phyloP scores from a whole-genome alignment of 352 stramenopile species.

The Globisporangium sylvaticum region DNA sequence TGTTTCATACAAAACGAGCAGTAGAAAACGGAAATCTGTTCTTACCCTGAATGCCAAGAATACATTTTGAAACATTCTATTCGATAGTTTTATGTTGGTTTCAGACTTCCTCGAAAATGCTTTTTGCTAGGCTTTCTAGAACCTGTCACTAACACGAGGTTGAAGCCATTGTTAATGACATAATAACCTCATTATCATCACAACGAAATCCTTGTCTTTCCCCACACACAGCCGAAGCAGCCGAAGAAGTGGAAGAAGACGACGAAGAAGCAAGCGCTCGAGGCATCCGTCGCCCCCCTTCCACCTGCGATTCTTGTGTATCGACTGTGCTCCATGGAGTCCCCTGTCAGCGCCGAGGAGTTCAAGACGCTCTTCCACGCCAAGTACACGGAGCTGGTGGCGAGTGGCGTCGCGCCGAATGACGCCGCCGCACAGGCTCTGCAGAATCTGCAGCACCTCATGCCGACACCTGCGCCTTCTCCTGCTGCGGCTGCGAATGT shows the following conservation, averaged over 20 bases:
- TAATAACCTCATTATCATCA: neutral
- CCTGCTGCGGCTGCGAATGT: neutral
- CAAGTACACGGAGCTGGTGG: constrained; percentile 44
- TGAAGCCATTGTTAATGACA: constrained; percentile 1
- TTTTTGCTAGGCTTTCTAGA: neutral
- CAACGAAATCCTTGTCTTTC: neutral
- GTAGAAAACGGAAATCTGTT: too few species aligned
- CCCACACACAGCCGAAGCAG: neutral
- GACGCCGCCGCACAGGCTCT: constrained; percentile 55
- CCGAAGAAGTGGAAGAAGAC: neutral
- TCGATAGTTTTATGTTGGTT: neutral
- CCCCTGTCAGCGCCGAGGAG: constrained; percentile 15
- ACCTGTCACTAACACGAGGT: neutral
- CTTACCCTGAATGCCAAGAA: too few species aligned
- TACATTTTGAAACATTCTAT: neutral
- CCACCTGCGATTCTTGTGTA: neutral
- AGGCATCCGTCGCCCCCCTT: neutral
- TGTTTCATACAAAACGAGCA: neutral
- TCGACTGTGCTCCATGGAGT: neutral
- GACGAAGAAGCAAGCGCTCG: neutral
- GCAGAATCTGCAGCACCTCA: constrained; percentile 42
- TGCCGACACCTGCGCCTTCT: constrained; percentile 3
- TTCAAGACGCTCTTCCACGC: constrained; percentile 50
- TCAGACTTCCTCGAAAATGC: neutral
- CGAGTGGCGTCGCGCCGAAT: constrained; percentile 50